Base-by-base conservation (phyloP, 129 eudicot genomes). In the Tagetes erecta region DNA sequence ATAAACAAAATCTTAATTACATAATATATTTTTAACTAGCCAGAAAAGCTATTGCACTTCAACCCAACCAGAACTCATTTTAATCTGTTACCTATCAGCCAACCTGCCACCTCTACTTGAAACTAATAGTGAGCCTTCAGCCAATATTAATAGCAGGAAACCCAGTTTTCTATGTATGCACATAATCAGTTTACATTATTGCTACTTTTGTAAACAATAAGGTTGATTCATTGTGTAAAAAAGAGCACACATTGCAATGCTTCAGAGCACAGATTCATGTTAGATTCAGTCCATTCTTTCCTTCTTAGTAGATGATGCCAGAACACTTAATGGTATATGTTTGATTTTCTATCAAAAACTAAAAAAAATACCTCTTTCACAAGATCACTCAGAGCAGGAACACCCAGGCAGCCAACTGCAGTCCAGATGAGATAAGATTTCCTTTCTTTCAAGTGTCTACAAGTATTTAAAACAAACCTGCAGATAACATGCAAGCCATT, bases 331-430 rank as follows among this genome's bases (percentile, higher is more conserved):
- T 2, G 35, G 57, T 10, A 51, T 37, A 74, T 39, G 1, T 37
- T 63, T 10, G 41, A 36, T 51, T 20, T 51, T 13, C 6, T 33
- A 75, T 34, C 41, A 57, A 69, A 12, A 76, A 45, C 27, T 12
- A 3, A 8, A 6, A 39, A 13, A 3, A 55, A 72, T 88, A 90
- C 98, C 97, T 93, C 98, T 72, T 90, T 84, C 70, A 94, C 91
- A 68, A 94, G 98, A 76, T 94, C 98, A 76, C 86, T 83, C 68
- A 94, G 66, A 46, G 97, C 97, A 66, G 97, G 67, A 30, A 88
- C 84, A 40, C 98, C 98, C n/a, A 94, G 80, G 74, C 91, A 84
- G 81, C 96, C 97, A 13, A 91, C 97, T 47, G 98, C 98, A 70
- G 86, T 85, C 84, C 91, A 94, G 50, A 94, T 83, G 67, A 94